These are phyloP conservation scores for Ceratopteris richardii DNA, from an alignment of 75 land plant species.

Conservation along the genomic window DNA sequence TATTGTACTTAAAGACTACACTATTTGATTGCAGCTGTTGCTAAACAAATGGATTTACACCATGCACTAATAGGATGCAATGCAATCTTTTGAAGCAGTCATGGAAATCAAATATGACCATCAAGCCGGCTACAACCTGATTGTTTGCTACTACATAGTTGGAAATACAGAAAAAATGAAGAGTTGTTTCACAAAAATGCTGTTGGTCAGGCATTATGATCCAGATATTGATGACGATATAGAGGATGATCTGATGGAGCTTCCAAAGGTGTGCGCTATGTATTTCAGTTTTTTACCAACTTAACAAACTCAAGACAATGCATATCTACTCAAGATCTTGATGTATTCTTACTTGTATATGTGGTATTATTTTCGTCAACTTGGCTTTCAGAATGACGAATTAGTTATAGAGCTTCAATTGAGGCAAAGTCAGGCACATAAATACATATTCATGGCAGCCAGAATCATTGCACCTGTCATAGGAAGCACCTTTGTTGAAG, in stretches of 20 bases:
- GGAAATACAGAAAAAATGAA: constrained; percentile 29
- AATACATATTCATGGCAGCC: constrained; percentile 27
- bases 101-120: constrained; percentile 35
- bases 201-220: constrained; percentile 30
- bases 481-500: constrained; percentile 21
- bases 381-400: constrained; percentile 29
- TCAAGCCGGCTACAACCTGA: constrained; percentile 32
- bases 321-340: no score
- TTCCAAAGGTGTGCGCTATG: constrained; percentile 5
- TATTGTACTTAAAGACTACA: no score
- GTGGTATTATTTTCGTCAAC: no score
- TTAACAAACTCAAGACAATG: no score
- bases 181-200: constrained; percentile 33
- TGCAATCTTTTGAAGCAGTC: constrained; percentile 34
- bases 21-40: constrained; percentile 6
- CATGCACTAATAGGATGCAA: constrained; percentile 25
- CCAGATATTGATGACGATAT: constrained; percentile 28
- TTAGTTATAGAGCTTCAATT: constrained; percentile 17
- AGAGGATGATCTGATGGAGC: constrained; percentile 9
- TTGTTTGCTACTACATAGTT: constrained; percentile 30
- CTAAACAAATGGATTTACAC: background rate
- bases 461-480: constrained; percentile 38
- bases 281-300: no score
- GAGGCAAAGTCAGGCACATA: constrained; percentile 26
- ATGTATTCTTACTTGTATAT: no score